Evolutionary conservation across 129 eudicot species (phyloP).

Genomic region (Cynara cardunculus): DNA sequence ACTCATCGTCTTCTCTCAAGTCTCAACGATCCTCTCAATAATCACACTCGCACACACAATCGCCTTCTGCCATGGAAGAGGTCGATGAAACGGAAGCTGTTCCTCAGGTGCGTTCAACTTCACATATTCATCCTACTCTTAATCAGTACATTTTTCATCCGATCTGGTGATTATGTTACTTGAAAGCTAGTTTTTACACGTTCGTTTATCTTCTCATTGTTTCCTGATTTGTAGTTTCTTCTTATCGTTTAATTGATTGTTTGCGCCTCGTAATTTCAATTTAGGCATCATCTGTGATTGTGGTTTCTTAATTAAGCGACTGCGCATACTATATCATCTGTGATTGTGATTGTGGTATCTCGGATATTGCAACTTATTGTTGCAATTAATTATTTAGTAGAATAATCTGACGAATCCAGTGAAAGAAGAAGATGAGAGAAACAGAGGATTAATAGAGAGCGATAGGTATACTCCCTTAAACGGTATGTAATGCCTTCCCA

Average conservation of each 20-base stretch:
- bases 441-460: background rate
- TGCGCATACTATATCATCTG: background rate
- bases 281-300: background rate
- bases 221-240: background rate
- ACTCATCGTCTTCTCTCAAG: background rate
- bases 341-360: background rate
- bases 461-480: background rate
- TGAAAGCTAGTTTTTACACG: background rate
- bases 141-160: background rate
- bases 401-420: background rate
- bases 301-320: background rate
- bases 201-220: background rate
- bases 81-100: slow-evolving; percentile 67
- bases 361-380: background rate
- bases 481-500: background rate
- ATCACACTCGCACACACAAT: background rate
- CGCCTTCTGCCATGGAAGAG: slow-evolving; percentile 47
- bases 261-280: background rate
- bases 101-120: slow-evolving; percentile 41
- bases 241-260: background rate
- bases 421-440: background rate
- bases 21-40: background rate
- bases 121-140: background rate
- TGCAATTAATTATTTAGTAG: background rate
- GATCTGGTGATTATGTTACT: background rate